Conservation (phyloP, 768 basidiomycete genomes). For the Psilocybe sp. region DNA sequence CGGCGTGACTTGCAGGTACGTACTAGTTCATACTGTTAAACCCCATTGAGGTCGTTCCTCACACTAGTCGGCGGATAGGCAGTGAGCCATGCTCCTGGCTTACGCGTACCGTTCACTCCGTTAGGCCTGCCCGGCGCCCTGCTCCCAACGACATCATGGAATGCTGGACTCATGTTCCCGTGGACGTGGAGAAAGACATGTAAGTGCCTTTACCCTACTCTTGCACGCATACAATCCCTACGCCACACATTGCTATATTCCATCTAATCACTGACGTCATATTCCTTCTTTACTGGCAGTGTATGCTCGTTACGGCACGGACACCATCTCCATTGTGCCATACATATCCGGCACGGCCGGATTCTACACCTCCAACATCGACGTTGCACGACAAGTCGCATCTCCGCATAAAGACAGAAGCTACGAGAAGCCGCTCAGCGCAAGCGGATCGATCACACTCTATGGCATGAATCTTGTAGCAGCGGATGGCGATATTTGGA, state of each 20-base stretch:
- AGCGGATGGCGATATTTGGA: constrained; percentile 41
- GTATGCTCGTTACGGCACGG: constrained; percentile 32
- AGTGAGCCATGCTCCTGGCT: background rate
- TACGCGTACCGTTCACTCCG: background rate
- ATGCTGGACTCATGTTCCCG: background rate
- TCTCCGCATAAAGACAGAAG: constrained; percentile 35
- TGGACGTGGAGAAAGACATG: background rate
- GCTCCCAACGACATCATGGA: background rate
- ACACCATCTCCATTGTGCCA: constrained; percentile 39
- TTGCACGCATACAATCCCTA: background rate
- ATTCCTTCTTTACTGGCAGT: constrained; percentile 19
- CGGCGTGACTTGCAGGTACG: too few species aligned
- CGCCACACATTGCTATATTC: background rate
- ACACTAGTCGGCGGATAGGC: background rate
- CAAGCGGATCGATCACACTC: constrained; percentile 16
- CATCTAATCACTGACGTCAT: constrained; percentile 6
- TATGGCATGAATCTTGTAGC: constrained; percentile 44
- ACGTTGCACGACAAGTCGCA: constrained; percentile 43
- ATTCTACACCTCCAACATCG: constrained; percentile 43
- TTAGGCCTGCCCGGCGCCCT: background rate
- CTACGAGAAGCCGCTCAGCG: constrained; percentile 37
- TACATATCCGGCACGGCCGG: constrained; percentile 33
- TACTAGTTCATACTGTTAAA: too few species aligned
- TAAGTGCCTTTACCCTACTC: background rate
- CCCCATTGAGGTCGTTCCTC: too few species aligned